These are phyloP conservation scores for Fusarium annulatum DNA, from an alignment of 2,329 filamentous ascomycete species.

Conservation along the genomic window DNA sequence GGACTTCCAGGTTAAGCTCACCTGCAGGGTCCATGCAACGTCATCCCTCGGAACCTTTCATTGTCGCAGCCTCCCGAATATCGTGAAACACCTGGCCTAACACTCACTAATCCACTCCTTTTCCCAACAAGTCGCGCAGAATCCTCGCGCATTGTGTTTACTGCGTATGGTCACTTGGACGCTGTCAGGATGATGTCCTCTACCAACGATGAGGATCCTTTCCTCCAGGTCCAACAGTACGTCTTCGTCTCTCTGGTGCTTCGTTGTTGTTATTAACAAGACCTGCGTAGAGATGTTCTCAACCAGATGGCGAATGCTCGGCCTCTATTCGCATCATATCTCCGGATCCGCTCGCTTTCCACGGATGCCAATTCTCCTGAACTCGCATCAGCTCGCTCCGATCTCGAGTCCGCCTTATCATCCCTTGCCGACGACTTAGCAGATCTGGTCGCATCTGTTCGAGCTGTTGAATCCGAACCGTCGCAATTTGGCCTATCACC, in stretches of 20 bases:
- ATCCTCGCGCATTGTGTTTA: constrained; percentile 6
- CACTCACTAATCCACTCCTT: background rate
- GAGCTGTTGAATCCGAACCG: constrained; percentile 87
- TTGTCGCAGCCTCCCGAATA: constrained; percentile 38
- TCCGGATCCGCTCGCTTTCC: constrained; percentile 90
- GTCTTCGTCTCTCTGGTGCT: constrained; percentile 35
- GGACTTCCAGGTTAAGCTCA: constrained; percentile 18
- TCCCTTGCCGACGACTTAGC: constrained; percentile 84
- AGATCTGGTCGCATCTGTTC: constrained; percentile 88
- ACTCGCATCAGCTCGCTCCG: constrained; percentile 79
- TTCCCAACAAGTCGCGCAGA: background rate
- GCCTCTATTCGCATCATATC: constrained; percentile 91
- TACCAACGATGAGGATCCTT: constrained; percentile 74
- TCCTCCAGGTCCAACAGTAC: constrained; percentile 78
- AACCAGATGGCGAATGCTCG: constrained; percentile 82
- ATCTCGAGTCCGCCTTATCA: constrained; percentile 73
- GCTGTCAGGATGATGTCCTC: constrained; percentile 71
- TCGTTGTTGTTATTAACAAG: constrained; percentile 14
- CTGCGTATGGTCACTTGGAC: constrained; percentile 37
- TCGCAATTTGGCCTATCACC: constrained; percentile 86
- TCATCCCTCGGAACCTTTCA: constrained; percentile 44
- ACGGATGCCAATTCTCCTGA: constrained; percentile 81
- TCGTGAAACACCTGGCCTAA: constrained; percentile 15
- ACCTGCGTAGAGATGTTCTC: constrained; percentile 80
- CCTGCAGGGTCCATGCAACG: constrained; percentile 43